phyloP scores from a whole-genome alignment of 768 basidiomycete species.

The Macrolepiota fuliginosa region DNA sequence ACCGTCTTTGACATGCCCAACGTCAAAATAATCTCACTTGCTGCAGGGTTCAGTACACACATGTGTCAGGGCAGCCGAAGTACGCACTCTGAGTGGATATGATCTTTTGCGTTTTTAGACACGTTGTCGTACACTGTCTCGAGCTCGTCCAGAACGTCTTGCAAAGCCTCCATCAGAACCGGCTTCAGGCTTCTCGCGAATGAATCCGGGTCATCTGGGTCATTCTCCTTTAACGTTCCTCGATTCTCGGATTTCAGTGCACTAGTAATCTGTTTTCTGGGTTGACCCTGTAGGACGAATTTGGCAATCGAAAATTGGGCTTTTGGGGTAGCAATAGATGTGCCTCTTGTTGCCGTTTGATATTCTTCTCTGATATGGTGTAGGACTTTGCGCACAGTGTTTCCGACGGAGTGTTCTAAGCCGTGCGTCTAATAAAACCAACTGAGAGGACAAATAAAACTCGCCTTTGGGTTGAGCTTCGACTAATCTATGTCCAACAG shows the following conservation, averaged over 20 bases:
- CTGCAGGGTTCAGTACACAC: not conserved
- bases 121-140: constrained; percentile 96
- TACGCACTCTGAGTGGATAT: constrained; percentile 95
- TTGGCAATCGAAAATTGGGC: constrained; percentile 70
- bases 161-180: constrained; percentile 94
- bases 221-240: constrained; percentile 62
- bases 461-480: constrained; percentile 96
- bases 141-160: constrained; percentile 93
- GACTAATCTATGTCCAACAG: constrained; percentile 75
- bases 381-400: constrained; percentile 89
- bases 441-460: not conserved
- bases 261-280: constrained; percentile 45
- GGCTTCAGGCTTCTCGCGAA: constrained; percentile 83
- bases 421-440: not conserved
- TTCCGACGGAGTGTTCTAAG: constrained; percentile 91
- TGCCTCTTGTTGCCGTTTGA: constrained; percentile 66
- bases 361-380: constrained; percentile 97
- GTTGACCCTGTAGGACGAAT: constrained; percentile 81
- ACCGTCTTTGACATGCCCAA: constrained; percentile 95
- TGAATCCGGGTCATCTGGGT: constrained; percentile 74
- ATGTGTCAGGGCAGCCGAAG: not conserved
- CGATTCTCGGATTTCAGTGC: constrained; percentile 49
- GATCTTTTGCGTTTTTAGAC: constrained; percentile 90
- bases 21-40: constrained; percentile 80
- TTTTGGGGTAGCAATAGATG: constrained; percentile 31